Conservation (phyloP, 108 stramenopile species). For the Nitzschia sp. region DNA sequence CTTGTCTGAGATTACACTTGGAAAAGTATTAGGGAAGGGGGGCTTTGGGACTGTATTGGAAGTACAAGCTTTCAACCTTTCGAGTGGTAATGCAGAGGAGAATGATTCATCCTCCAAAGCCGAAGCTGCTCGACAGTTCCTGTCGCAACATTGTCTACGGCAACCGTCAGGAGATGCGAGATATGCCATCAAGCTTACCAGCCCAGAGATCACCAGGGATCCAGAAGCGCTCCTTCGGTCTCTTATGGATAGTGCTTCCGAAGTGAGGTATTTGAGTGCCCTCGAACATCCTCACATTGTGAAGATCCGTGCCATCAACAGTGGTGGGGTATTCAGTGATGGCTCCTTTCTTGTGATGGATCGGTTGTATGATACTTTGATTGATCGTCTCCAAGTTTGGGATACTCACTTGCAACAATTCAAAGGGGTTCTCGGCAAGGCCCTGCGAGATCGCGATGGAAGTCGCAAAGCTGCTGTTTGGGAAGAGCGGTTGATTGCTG, state of each 20-base stretch:
- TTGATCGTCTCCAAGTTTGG: slow-evolving; percentile 43
- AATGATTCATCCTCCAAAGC: too few species aligned
- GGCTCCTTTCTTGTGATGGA: slow-evolving; percentile 60
- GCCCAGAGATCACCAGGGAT: slow-evolving; percentile 19
- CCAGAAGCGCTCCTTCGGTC: slow-evolving; percentile 26
- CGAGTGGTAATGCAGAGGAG: background rate
- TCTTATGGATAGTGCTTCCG: slow-evolving; percentile 57
- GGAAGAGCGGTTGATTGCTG: slow-evolving; percentile 42
- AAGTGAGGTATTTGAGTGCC: slow-evolving; percentile 51
- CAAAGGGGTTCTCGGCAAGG: slow-evolving; percentile 21
- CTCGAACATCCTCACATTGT: slow-evolving; percentile 71
- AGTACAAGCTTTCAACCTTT: slow-evolving; percentile 22
- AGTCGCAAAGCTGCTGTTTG: slow-evolving; percentile 19
- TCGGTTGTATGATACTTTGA: slow-evolving; percentile 54
- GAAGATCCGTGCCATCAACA: slow-evolving; percentile 46
- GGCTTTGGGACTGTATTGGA: slow-evolving; percentile 70
- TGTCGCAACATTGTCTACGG: slow-evolving; percentile 43
- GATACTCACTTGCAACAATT: background rate
- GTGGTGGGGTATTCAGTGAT: background rate
- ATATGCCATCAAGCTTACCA: slow-evolving; percentile 47
- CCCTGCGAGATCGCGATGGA: slow-evolving; percentile 27
- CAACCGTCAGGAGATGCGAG: slow-evolving; percentile 45
- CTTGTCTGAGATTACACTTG: slow-evolving; percentile 37
- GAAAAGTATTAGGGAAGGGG: slow-evolving; percentile 57
- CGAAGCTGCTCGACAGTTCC: slow-evolving; percentile 4